Conservation (phyloP, 306 rosid genomes). For the Psophocarpus tetragonolobus region DNA sequence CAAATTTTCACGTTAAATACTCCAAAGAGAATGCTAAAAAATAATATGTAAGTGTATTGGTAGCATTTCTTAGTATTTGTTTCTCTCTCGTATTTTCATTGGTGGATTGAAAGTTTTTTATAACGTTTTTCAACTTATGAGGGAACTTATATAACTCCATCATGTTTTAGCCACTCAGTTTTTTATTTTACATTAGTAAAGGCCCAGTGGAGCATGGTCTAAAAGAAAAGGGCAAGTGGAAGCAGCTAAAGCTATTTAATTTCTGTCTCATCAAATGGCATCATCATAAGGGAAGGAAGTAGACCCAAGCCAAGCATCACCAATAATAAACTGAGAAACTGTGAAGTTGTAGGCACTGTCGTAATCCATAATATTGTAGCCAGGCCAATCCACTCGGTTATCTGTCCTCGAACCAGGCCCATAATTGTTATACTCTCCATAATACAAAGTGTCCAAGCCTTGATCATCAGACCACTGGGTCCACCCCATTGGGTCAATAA, state of each 20-base stretch:
- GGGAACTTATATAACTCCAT: neutral
- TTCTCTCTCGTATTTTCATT: neutral
- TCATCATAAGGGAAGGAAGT: constrained; percentile 79
- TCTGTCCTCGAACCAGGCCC: constrained; percentile 71
- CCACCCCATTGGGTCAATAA: constrained; percentile 71
- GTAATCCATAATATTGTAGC: constrained; percentile 64
- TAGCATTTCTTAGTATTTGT: too few species aligned
- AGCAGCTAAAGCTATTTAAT: neutral
- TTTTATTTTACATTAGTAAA: neutral
- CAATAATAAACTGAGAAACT: constrained; percentile 58
- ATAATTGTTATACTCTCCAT: constrained; percentile 67
- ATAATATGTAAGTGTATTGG: too few species aligned
- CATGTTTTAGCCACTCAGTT: neutral
- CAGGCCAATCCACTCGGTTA: constrained; percentile 58
- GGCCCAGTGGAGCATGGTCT: neutral
- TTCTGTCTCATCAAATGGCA: constrained; percentile 44
- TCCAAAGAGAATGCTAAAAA: too few species aligned
- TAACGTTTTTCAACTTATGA: neutral
- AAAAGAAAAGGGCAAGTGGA: neutral
- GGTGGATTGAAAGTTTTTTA: neutral
- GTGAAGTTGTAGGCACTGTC: constrained; percentile 60
- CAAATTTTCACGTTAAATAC: too few species aligned
- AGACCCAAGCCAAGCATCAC: constrained; percentile 70
- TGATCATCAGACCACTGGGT: constrained; percentile 47
- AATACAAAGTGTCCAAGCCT: constrained; percentile 59